These are phyloP conservation scores for Eimeria sp. DNA, from an alignment of 169 alveolate genomes.

Conservation along the genomic window DNA sequence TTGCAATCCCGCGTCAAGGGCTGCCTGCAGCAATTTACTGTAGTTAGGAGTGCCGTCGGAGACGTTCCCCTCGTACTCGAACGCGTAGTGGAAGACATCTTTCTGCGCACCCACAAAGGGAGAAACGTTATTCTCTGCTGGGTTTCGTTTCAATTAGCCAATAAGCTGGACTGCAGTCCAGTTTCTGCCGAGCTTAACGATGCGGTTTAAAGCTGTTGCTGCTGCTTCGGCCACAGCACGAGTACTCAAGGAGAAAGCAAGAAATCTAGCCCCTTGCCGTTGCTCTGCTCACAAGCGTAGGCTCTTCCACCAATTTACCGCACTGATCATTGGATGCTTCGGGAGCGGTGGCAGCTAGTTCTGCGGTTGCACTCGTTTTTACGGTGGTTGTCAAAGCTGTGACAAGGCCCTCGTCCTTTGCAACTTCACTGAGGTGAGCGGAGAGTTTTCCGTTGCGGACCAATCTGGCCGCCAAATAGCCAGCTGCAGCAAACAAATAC, in stretches of 20 bases:
- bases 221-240: too few species aligned
- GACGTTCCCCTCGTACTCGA: neutral
- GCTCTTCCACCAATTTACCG: neutral
- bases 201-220: too few species aligned
- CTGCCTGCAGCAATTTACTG: neutral
- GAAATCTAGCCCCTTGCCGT: too few species aligned
- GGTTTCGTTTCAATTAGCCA: too few species aligned
- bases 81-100: too few species aligned
- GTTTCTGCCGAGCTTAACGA: too few species aligned
- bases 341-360: too few species aligned
- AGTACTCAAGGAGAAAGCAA: too few species aligned
- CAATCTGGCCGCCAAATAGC: neutral
- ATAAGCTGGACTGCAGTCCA: too few species aligned
- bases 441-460: neutral
- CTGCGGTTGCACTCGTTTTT: neutral
- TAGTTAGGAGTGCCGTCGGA: neutral
- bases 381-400: neutral
- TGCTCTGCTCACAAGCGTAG: too few species aligned
- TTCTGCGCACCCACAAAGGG: too few species aligned
- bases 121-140: too few species aligned
- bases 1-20: neutral
- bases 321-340: neutral
- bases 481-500: neutral
- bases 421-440: neutral
- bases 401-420: neutral